Base-by-base conservation (phyloP, 208 protist species). In the Trypanosoma vivax region DNA sequence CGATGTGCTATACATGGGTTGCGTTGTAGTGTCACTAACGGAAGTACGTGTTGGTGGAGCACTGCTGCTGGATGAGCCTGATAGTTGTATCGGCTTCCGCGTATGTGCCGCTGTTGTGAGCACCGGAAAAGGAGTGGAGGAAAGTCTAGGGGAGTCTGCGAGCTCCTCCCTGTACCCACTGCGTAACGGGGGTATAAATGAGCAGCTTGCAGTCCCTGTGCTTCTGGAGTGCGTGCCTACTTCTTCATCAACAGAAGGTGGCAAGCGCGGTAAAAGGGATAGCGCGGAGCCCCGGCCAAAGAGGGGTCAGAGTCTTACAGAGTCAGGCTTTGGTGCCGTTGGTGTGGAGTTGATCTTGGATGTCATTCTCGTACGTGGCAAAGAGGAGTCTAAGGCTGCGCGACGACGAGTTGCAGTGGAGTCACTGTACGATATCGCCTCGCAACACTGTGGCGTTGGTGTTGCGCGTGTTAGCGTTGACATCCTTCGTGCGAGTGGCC, bases 1-100 rank as follows among this genome's bases (percentile, higher is more conserved):
- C 16, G 45, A 89, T 13, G 59, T 83, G 0, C 38, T 89, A 11
- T 88, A 86, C 46, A 79, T 86, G 55, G 83, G 79, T 38, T 80
- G 63, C 35, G 16, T 92, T 46, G 57, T 61, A 21, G 64, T 69
- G 47, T 74, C 61, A 45, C 56, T 88, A 21, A 63, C 76, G 30
- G 78, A 73, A 18, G 54, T 79, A 45, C 54, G 65, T 3, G 73
- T 85, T 28, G 51, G 67, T 29, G 56, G 83, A n/a, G 55, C 59
- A 11, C 60, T 37, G 14, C 58, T 78, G 10, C 42, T 73, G 1
- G 29, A 50, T 11, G 60, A 78, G 34, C 61, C 84, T 31, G 42
- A 60, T 33, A 40, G 68, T 18, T 48, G 73, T 24, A 37, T 65
- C 43, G 54, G 53, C 7, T 53, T 92, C 10, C 65, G 50, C 37